Base-by-base conservation (phyloP, 805 yeast species). In the Candida vaughaniae region DNA sequence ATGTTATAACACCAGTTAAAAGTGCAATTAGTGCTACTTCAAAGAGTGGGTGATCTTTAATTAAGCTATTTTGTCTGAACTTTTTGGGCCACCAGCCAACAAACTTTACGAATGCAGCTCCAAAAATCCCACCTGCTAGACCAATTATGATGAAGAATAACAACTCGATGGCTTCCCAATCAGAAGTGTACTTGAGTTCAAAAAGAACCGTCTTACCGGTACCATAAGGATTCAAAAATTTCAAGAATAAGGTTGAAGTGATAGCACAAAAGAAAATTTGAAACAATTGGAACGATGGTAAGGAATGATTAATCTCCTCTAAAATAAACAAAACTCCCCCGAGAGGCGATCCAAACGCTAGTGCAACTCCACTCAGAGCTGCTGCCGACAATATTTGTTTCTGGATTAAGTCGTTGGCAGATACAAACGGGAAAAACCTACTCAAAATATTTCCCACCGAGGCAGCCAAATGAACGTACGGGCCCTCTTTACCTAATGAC, bases 401-500 rank as follows among this genome's bases (percentile, higher is more conserved):
- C 36, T 74, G 63, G 36, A 73, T 64, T 17, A 74, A 54, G 28
- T 76, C 81, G 46, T 76, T 77, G 5, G 60, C 51, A 37, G 67
- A 52, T 33, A 72, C 74, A 46, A 63, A 66, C 1, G 67, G 60
- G 46, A 75, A 75, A 25, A 63, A 45, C 25, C 83, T 55, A 28
- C 74, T 58, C n/a, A 67, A 48, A 14, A 77, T 66, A 46, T 77
- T 77, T 3, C 83, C 83, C 16, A 75, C 77, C 44, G 78, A 73
- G 2, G 81, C 64, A 0, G 82, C 78, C 31, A 77, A 61, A 52
- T 77, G 83, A 16, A 77, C 83, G 48, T 68, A 77, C 0, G 83
- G 83, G 3, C 83, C 83, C 41, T 77, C 83, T 52, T 77, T 77
- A 1, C 83, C 83, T 7, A 77, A 55, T 9, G 74, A 56, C 60